Evolutionary conservation across 352 stramenopile genomes (phyloP), one percentile per base, ranked within the genome.

Genomic region (Globisporangium acanthophoron): DNA sequence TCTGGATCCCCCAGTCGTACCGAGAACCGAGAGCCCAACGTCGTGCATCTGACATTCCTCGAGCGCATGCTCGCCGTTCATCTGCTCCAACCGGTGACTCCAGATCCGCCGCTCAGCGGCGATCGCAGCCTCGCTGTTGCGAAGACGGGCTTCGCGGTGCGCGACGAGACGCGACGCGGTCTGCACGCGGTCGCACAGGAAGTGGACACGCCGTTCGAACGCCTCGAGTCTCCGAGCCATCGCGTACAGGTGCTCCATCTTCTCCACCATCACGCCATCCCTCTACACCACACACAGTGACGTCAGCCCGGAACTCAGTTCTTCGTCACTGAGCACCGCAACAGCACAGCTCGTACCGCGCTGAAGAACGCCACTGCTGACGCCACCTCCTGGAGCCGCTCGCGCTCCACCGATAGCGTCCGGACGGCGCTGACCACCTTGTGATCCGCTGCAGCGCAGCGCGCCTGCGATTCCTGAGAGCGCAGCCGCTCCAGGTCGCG

Each of bases 111-210:
- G 62, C 51, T 76, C 71, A 6, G 67, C 70, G 44, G 73, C 71
- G 45, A 90, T 66, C 12, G 79, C 81, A 16, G 81, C 81, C 52
- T 90, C 75, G 49, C 73, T 85, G 52, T 92, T 92, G 1, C 81
- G 73, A 13, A 92, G 46, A 2, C 71, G 64, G 1, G 71, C 74
- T 57, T 90, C 74, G 40, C 77, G 73, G 45, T 88, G 77, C 3
- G 67, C 63, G 3, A 88, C 56, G 3, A 87, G 56, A 2, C 60
- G 67, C 52, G 67, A 62, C n/a, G 74, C 74, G 16, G 76, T 57
- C 35, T 69, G 62, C 5, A 89, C 35, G 2, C 76, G 70, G 15
- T 88, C 74, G 29, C 67, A 71, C 9, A 73, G 52, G 2, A 66
- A 56, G 20, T 63, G 27, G 9, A 92, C 53, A 0, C 78, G 72